Base-by-base conservation (phyloP, 345 rosid genomes). In the Physaria fendleri region DNA sequence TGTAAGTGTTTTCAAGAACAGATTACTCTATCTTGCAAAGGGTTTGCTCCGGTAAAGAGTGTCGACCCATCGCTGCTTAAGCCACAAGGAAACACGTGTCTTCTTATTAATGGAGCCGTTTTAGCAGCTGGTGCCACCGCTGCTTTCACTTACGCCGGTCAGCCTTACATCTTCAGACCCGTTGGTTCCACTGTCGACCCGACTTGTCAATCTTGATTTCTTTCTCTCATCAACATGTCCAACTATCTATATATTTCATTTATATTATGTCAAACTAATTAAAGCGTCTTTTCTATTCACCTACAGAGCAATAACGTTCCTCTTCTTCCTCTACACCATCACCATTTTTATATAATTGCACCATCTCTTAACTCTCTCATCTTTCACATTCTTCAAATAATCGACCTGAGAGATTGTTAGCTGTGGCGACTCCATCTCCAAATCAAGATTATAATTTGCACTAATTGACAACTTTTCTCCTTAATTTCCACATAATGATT, bases 141-240 rank as follows among this genome's bases (percentile, higher is more conserved):
- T 53, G 3, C 27, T 6, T 68, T 53, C 62, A 17, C 17, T 35
- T 61, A 68, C 30, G 56, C 9, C 15, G 73, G 73, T 4, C 5
- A 52, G 21, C 67, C 49, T 53, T 68, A 68, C 62, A 34, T 68
- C 33, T 68, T 68, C 42, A 27, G 50, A 50, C 51, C 68, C 16
- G 42, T 30, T 5, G 23, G 41, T 40, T 63, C 59, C n/a, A 29
- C 8, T 1, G 59, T 63, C 58, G 59, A 51, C 24, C 68, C 68
- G 18, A 40, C 33, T 21, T 63, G 73, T 35, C 49, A 32, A 9
- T 2, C 40, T 3, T 57, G 38, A 38, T 47, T 21, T 46, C 5
- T 48, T 40, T 18, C n/a, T n/a, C n/a, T n/a, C n/a, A n/a, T n/a
- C n/a, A n/a, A n/a, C n/a, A n/a, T n/a, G n/a, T n/a, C n/a, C n/a